phyloP scores from a whole-genome alignment of 2,329 filamentous ascomycete genomes.

The Verticillium longisporum region DNA sequence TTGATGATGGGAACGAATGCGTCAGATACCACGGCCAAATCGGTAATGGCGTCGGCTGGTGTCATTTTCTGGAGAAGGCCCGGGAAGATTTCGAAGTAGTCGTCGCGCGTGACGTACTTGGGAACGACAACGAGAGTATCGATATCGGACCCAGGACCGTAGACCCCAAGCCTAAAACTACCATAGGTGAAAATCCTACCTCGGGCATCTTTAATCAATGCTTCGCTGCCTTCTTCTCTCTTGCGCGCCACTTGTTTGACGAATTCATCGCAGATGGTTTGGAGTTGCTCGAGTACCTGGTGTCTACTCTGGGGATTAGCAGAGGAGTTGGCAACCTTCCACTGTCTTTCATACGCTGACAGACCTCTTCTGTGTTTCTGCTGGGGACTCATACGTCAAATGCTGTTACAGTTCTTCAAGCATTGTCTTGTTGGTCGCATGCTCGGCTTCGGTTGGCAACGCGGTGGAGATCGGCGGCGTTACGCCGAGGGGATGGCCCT shows the following conservation, averaged over 20 bases:
- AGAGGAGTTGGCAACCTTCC: background rate
- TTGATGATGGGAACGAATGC: slow-evolving; percentile 97
- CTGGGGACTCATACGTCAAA: slow-evolving; percentile 82
- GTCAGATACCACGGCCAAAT: slow-evolving; percentile 78
- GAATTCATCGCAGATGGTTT: slow-evolving; percentile 77
- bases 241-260: slow-evolving; percentile 72
- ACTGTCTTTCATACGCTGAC: slow-evolving; percentile 4
- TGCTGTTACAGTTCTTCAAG: slow-evolving; percentile 79
- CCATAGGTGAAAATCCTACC: slow-evolving; percentile 95
- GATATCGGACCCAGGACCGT: slow-evolving; percentile 93
- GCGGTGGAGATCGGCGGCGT: slow-evolving; percentile 76
- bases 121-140: slow-evolving; percentile 91
- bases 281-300: slow-evolving; percentile 67
- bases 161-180: slow-evolving; percentile 90
- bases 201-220: slow-evolving; percentile 74
- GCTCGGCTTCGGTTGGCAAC: slow-evolving; percentile 71
- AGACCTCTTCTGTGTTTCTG: slow-evolving; percentile 79
- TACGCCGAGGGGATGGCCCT: slow-evolving; percentile 51
- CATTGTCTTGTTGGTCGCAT: slow-evolving; percentile 69
- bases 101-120: slow-evolving; percentile 78
- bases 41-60: slow-evolving; percentile 70
- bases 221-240: slow-evolving; percentile 65
- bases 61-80: slow-evolving; percentile 69
- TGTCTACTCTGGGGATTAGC: slow-evolving; percentile 39
- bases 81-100: slow-evolving; percentile 92